These are phyloP conservation scores for Acer saccharum DNA, from an alignment of 345 rosid species.

Conservation along the genomic window DNA sequence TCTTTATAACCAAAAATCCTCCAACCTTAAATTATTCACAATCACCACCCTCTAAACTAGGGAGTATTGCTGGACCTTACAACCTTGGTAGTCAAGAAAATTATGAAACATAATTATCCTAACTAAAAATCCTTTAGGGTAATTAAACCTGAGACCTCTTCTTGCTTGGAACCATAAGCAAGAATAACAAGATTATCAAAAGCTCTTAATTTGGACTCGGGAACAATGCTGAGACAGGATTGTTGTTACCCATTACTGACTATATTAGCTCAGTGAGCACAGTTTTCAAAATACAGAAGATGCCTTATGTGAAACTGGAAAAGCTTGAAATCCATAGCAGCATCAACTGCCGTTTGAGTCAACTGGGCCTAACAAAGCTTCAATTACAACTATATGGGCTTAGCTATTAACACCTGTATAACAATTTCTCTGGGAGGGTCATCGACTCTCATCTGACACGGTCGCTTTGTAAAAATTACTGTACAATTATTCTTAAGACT, in stretches of 20 bases:
- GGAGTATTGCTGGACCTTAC: background rate
- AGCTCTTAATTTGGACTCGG: background rate
- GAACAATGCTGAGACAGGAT: background rate
- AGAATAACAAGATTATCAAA: background rate
- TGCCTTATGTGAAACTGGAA: background rate
- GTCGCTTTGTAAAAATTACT: background rate
- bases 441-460: background rate
- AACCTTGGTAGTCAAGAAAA: background rate
- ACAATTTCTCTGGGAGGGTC: background rate
- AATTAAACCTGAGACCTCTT: background rate
- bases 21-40: background rate
- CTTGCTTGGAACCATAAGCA: background rate
- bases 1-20: background rate
- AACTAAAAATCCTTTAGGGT: background rate
- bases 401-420: background rate
- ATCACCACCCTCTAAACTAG: background rate
- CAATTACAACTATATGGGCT: background rate
- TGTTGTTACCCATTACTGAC: conserved; percentile 1
- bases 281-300: background rate
- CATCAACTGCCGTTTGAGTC: background rate
- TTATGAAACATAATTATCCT: background rate
- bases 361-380: background rate
- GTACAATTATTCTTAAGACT: background rate
- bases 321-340: too few species aligned
- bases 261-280: background rate